Evolutionary conservation across 257 asterid species (phyloP).

Genomic region (Solanum infundibuliforme): DNA sequence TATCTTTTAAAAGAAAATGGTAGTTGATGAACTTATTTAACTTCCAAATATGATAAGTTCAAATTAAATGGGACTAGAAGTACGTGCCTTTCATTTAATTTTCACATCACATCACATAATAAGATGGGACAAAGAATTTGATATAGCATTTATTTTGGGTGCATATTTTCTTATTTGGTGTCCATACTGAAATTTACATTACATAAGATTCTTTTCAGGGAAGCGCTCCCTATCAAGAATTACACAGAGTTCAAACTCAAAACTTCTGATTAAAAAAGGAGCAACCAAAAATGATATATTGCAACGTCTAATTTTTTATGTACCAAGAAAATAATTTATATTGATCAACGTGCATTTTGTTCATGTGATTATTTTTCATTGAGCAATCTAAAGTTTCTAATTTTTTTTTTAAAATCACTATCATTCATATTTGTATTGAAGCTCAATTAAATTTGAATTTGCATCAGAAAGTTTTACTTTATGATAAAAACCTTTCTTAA

Average conservation of each 20-base stretch:
- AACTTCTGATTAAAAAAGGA: accelerated
- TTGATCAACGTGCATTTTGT: background rate
- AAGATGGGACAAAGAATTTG: background rate
- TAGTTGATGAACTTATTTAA: background rate
- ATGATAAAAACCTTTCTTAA: background rate
- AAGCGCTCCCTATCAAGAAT: too few relatives aligned
- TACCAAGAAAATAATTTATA: background rate
- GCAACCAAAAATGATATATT: background rate
- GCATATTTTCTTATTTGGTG: too few relatives aligned
- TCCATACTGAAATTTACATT: too few relatives aligned
- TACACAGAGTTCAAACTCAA: accelerated
- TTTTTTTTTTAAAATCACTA: background rate
- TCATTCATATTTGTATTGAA: background rate
- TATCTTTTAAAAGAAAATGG: background rate
- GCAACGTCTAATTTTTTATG: background rate
- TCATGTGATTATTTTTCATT: background rate
- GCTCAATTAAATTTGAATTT: background rate
- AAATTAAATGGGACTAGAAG: background rate
- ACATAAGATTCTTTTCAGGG: accelerated
- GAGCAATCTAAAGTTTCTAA: background rate
- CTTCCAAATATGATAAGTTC: background rate
- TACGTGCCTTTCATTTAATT: background rate
- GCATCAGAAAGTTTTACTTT: background rate
- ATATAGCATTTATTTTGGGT: background rate
- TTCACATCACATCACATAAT: background rate